phyloP scores from a whole-genome alignment of 208 protist species.

The Borovskyia barvae region DNA sequence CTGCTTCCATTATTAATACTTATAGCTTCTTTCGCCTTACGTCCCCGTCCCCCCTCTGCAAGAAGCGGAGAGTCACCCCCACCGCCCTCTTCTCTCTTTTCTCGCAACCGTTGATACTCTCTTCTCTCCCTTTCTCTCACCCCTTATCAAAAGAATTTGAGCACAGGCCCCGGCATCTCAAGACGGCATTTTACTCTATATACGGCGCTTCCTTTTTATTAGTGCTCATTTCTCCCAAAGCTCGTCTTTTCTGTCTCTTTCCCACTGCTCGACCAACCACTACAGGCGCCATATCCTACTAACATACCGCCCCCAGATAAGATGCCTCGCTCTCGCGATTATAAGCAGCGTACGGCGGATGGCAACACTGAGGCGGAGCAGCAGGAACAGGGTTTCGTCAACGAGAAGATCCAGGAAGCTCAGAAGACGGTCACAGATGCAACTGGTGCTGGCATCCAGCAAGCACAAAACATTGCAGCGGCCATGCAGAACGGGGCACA shows the following conservation, averaged over 20 bases:
- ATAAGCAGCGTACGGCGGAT: conserved; percentile 2
- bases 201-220: too few relatives aligned
- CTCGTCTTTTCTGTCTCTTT: background rate
- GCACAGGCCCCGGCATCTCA: background rate
- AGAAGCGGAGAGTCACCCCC: too few relatives aligned
- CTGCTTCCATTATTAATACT: too few relatives aligned
- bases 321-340: background rate
- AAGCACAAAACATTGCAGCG: conserved; percentile 1
- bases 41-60: too few relatives aligned
- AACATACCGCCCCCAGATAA: conserved; percentile 1
- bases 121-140: background rate
- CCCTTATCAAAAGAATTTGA: background rate
- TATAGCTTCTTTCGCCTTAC: too few relatives aligned
- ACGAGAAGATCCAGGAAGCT: conserved; percentile 1
- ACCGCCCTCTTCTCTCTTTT: too few relatives aligned
- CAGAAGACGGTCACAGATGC: conserved; percentile 4
- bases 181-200: too few relatives aligned
- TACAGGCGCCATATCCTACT: background rate
- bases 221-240: too few relatives aligned
- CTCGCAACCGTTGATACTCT: too few relatives aligned
- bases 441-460: conserved; percentile 6
- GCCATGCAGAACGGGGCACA: conserved; percentile 14
- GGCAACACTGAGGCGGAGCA: background rate
- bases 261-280: background rate
- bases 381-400: conserved; percentile 2